Evolutionary conservation across 495 filamentous ascomycete genomes (phyloP).

Genomic region (Penicillium crystallinum): DNA sequence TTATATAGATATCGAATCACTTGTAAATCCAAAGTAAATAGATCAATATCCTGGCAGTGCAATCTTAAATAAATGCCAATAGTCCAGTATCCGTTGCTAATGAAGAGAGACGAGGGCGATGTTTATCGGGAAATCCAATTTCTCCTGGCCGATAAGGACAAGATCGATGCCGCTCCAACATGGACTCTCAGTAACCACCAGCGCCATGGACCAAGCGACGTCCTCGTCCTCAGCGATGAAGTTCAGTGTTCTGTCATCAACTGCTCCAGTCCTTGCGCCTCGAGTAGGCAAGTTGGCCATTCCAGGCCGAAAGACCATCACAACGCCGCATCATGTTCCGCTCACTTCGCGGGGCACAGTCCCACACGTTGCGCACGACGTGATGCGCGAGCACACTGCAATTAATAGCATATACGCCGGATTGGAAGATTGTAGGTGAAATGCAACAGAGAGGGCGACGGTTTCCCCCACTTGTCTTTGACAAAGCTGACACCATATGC

Average conservation of each 20-base stretch:
- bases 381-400: constrained; percentile 57
- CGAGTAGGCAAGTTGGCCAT: constrained; percentile 62
- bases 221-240: constrained; percentile 18
- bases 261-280: constrained; percentile 30
- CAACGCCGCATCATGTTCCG: constrained; percentile 78
- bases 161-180: constrained; percentile 6
- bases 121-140: constrained; percentile 15
- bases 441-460: background rate
- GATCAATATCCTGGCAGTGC: background rate
- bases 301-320: constrained; percentile 52
- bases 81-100: background rate
- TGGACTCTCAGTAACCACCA: constrained; percentile 13
- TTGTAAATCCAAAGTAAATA: background rate
- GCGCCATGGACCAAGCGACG: constrained; percentile 27
- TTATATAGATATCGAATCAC: background rate
- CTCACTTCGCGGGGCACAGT: constrained; percentile 75
- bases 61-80: background rate
- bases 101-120: background rate
- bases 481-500: constrained; percentile 23
- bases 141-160: constrained; percentile 21
- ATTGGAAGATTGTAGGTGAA: constrained; percentile 83
- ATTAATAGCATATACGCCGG: constrained; percentile 71
- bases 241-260: constrained; percentile 27
- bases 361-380: constrained; percentile 86
- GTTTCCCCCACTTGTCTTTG: background rate